Base-by-base conservation (phyloP, 306 rosid genomes). In the Quercus bicolor region DNA sequence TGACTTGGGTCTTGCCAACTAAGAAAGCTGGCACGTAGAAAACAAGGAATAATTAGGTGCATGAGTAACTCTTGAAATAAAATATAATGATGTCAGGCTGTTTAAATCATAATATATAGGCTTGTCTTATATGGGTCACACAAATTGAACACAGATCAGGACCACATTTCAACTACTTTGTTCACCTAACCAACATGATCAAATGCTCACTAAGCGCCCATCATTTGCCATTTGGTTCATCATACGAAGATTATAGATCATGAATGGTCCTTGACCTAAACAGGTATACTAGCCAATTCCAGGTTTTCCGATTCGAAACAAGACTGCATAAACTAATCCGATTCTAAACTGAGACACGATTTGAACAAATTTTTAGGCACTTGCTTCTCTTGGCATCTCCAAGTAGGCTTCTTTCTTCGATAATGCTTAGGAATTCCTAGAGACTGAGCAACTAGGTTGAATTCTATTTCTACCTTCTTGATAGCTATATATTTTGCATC, bases 111-210 rank as follows among this genome's bases (percentile, higher is more conserved):
- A 72, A 65, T 71, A 83, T 51, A 62, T 74, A 56, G 68, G 83
- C 70, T 84, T 82, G 89, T 84, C 87, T 84, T 68, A 37, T 72
- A 77, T 34, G 88, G 81, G 79, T 77, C 81, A 73, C 69, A 71
- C 70, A 82, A 83, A 85, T 68, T 81, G 70, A 77, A 70, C 56
- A 74, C 71, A 65, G 61, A 57, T 60, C 71, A 70, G 88, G 92
- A 84, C 88, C 91, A 91, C 89, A 61, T 79, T 71, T 76, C 88
- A 78, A 87, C 84, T 57, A 86, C 86, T 84, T 86, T 79, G 74
- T 74, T 75, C 77, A 83, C 83, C 86, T 68, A 85, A 82, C 91
- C 88, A 78, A 84, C 89, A 82, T 55, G 85, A 85, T 81, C 73
- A 87, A 85, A 82, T 66, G 77, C 83, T 79, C 81, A 79, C 77